phyloP scores from a whole-genome alignment of 1,284 basidiomycete genomes.

The Exsudoporus floridanus region DNA sequence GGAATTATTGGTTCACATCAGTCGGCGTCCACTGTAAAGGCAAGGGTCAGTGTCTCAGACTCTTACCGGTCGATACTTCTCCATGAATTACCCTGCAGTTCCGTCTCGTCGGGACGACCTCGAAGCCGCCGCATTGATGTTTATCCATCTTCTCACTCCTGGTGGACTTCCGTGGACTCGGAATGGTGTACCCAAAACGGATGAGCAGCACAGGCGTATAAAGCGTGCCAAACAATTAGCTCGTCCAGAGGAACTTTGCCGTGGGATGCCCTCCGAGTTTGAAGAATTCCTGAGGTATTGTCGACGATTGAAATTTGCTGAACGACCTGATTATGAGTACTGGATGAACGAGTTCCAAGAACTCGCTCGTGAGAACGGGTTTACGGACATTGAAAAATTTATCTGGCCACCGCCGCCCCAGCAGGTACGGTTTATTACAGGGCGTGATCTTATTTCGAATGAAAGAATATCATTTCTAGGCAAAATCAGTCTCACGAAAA shows the following conservation, averaged over 20 bases:
- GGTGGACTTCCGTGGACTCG: slow-evolving; percentile 74
- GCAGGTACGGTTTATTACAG: slow-evolving; percentile 20
- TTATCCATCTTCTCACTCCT: slow-evolving; percentile 74
- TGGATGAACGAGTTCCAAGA: slow-evolving; percentile 63
- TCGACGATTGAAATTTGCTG: slow-evolving; percentile 62
- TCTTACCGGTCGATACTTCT: slow-evolving; percentile 17
- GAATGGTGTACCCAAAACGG: slow-evolving; percentile 69
- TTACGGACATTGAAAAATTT: slow-evolving; percentile 55
- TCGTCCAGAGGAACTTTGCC: slow-evolving; percentile 64
- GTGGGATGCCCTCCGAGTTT: slow-evolving; percentile 64
- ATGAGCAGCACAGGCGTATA: slow-evolving; percentile 57
- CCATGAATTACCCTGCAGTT: slow-evolving; percentile 42
- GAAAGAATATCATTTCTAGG: slow-evolving; percentile 16
- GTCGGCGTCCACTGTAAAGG: slow-evolving; percentile 73
- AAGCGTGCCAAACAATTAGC: slow-evolving; percentile 60
- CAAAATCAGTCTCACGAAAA: slow-evolving; percentile 28
- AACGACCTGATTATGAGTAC: slow-evolving; percentile 59
- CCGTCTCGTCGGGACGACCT: slow-evolving; percentile 75
- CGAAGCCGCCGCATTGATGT: slow-evolving; percentile 72
- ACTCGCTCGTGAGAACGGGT: slow-evolving; percentile 59
- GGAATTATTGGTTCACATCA: slow-evolving; percentile 78
- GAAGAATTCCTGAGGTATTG: slow-evolving; percentile 74
- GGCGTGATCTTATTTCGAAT: neutral
- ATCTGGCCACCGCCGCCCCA: slow-evolving; percentile 64
- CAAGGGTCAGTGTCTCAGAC: slow-evolving; percentile 48